Evolutionary conservation across 1,139 yeast species (phyloP).

Genomic region (Yamadazyma spencermartinsiae): DNA sequence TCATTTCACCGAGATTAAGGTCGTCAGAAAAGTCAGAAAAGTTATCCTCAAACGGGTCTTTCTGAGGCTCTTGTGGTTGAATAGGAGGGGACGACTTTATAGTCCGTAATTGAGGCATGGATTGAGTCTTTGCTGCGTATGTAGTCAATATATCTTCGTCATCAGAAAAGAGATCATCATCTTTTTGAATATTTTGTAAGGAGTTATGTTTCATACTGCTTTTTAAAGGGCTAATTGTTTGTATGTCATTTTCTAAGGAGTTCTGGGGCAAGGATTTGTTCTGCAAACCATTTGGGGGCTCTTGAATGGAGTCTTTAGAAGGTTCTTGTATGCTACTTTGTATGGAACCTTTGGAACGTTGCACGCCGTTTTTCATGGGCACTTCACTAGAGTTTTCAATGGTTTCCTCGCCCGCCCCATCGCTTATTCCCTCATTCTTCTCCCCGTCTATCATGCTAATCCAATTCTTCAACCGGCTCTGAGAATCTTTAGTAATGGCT

Average conservation of each 20-base stretch:
- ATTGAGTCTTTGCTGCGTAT: conserved; percentile 9
- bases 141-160: conserved; percentile 28
- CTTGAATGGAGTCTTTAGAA: background rate
- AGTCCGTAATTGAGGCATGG: background rate
- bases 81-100: background rate
- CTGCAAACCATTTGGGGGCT: background rate
- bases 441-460: conserved; percentile 4
- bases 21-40: conserved; percentile 12
- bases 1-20: conserved; percentile 5
- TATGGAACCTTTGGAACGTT: background rate
- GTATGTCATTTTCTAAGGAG: too few species aligned
- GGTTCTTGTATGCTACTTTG: background rate
- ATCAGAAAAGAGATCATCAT: conserved; percentile 34
- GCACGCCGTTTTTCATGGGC: too few species aligned
- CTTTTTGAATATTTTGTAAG: too few species aligned
- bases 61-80: background rate
- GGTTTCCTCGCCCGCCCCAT: background rate
- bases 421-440: background rate
- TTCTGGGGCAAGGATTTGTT: background rate
- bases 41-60: conserved; percentile 3
- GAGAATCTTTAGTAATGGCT: conserved; percentile 12
- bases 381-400: background rate
- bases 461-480: conserved; percentile 8
- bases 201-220: too few species aligned
- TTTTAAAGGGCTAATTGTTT: too few species aligned